phyloP scores from a whole-genome alignment of 2,329 filamentous ascomycete species.

The Sporothrix brunneoviolacea region DNA sequence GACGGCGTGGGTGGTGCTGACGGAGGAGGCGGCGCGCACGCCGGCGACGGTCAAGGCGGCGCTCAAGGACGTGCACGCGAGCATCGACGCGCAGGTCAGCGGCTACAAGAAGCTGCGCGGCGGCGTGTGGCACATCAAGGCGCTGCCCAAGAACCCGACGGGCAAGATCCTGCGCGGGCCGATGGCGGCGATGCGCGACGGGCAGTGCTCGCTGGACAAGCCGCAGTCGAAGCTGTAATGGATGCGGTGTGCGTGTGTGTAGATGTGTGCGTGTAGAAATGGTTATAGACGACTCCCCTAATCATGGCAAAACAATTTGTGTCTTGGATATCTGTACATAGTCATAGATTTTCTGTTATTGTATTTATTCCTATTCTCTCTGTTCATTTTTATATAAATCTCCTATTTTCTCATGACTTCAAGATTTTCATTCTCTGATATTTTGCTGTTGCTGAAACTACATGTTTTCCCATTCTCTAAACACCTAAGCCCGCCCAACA shows the following conservation, averaged over 20 bases:
- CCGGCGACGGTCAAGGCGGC: constrained; percentile 7
- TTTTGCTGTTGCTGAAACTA: too few relatives aligned
- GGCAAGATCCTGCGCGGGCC: constrained; percentile 28
- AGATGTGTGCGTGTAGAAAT: neutral
- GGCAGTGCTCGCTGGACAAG: constrained; percentile 11
- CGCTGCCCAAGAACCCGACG: constrained; percentile 31
- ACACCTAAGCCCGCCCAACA: too few relatives aligned
- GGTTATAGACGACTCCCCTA: neutral
- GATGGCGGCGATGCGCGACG: constrained; percentile 11
- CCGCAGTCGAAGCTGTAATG: constrained; percentile 8
- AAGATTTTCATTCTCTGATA: neutral
- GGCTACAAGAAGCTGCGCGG: constrained; percentile 36
- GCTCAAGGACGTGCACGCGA: constrained; percentile 26
- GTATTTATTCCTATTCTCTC: too few relatives aligned
- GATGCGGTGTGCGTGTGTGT: neutral
- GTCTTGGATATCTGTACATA: constrained; percentile 4
- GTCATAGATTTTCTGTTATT: constrained; percentile 10
- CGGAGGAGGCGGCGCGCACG: constrained; percentile 18
- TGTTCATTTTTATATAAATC: too few relatives aligned
- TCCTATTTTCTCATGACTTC: too few relatives aligned
- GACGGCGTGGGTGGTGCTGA: constrained; percentile 32
- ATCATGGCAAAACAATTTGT: too few relatives aligned
- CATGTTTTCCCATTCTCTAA: too few relatives aligned
- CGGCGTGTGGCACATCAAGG: constrained; percentile 29
- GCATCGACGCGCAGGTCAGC: constrained; percentile 31